phyloP scores from a whole-genome alignment of 108 stramenopile genomes.

The Nitzschia inconspicua region DNA sequence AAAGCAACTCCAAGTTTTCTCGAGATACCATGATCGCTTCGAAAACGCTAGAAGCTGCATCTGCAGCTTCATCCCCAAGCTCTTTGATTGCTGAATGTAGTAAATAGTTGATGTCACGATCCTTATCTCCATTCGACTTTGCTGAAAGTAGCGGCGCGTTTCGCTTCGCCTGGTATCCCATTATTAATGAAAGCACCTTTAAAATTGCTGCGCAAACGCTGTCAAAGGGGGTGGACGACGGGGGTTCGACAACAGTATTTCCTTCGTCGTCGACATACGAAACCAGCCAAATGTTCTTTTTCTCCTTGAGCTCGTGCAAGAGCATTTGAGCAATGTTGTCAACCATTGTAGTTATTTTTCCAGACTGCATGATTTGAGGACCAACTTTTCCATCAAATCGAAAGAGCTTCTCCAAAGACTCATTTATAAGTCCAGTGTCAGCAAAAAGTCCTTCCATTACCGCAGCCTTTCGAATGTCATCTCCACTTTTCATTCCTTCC shows the following conservation, averaged over 20 bases:
- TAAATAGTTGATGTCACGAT: conserved; percentile 27
- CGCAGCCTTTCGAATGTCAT: conserved; percentile 15
- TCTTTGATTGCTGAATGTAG: conserved; percentile 55
- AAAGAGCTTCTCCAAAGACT: conserved; percentile 82
- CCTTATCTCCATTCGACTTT: conserved; percentile 6
- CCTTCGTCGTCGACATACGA: conserved; percentile 26
- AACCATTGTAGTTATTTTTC: conserved; percentile 54
- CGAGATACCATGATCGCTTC: conserved; percentile 55
- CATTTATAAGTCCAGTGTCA: conserved; percentile 81
- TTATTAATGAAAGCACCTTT: conserved; percentile 25
- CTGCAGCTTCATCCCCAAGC: conserved; percentile 61
- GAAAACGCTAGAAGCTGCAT: conserved; percentile 61
- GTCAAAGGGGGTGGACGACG: conserved; percentile 33
- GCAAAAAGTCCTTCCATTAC: conserved; percentile 34
- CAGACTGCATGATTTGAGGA: conserved; percentile 65
- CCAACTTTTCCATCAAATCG: conserved; percentile 85
- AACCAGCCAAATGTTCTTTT: conserved; percentile 15
- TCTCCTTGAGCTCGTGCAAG: conserved; percentile 23
- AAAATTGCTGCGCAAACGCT: conserved; percentile 41
- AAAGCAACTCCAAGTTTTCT: conserved; percentile 43
- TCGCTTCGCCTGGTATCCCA: conserved; percentile 26
- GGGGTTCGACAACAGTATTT: conserved; percentile 25
- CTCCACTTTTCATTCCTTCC: conserved; percentile 18
- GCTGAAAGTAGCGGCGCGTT: conserved; percentile 11
- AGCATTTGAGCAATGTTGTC: conserved; percentile 56